A percentile compares a stretch with the other conserved stretches of the same genome.
These are phyloP conservation scores for Bacidia rubella DNA, from an alignment of 495 filamentous ascomycete genomes.

Conservation along the genomic window DNA sequence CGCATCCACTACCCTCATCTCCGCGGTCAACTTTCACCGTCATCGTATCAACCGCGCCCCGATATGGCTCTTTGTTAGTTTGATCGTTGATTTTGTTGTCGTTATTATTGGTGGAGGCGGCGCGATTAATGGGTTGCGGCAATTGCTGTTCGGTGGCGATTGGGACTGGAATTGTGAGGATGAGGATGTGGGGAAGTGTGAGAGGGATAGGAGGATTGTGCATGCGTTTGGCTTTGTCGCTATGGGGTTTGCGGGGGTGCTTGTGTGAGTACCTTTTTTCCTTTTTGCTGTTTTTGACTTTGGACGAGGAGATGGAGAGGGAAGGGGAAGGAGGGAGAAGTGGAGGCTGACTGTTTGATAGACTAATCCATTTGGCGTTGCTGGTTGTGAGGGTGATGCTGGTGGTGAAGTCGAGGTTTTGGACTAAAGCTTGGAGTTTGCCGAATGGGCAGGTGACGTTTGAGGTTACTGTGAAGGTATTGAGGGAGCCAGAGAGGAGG, in stretches of 20 bases:
- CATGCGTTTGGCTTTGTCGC: not conserved
- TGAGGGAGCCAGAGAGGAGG: slow-evolving; percentile 1
- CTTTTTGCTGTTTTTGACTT: not conserved
- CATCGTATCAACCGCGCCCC: not conserved
- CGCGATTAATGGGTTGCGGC: not conserved
- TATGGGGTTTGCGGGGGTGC: not conserved
- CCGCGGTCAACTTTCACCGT: not conserved
- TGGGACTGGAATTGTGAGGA: not conserved
- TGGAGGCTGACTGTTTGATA: not conserved
- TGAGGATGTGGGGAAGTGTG: not conserved
- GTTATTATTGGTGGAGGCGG: not conserved
- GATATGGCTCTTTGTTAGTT: not conserved
- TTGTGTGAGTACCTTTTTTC: not conserved
- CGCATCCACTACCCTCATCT: not conserved
- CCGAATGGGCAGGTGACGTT: slow-evolving; percentile 1
- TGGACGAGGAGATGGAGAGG: no score
- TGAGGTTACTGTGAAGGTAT: slow-evolving; percentile 1
- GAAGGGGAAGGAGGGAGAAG: not conserved
- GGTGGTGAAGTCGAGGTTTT: not conserved
- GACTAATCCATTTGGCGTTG: slow-evolving; percentile 1
- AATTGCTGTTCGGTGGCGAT: not conserved
- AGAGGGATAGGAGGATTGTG: not conserved
- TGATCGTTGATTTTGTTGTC: not conserved
- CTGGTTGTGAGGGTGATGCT: not conserved
- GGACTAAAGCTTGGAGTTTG: not conserved